phyloP scores from a whole-genome alignment of 75 land plant genomes.

The Cunninghamia lanceolata region DNA sequence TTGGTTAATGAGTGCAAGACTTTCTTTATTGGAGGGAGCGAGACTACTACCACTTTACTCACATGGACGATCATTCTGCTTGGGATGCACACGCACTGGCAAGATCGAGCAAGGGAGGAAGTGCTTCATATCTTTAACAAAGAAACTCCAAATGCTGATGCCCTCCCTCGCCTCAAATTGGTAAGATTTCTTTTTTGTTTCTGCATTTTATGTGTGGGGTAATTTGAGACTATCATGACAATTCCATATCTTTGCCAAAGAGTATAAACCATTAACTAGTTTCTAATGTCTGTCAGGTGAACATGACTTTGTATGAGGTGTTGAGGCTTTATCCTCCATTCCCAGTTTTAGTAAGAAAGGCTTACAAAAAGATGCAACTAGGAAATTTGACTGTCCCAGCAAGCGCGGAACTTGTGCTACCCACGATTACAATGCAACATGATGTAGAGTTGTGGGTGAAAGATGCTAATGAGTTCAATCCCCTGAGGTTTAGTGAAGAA shows the following conservation, averaged over 20 bases:
- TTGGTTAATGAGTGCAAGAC: constrained; percentile 53
- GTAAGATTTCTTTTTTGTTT: neutral
- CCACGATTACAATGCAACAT: constrained; percentile 24
- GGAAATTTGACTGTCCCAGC: constrained; percentile 15
- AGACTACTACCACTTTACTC: constrained; percentile 33
- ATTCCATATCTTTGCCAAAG: too few species aligned
- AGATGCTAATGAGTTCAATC: constrained; percentile 45
- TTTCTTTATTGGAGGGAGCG: constrained; percentile 59
- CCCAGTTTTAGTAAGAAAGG: neutral
- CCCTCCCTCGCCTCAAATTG: neutral
- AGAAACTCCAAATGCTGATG: neutral
- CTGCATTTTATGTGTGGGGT: neutral
- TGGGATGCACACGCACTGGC: constrained; percentile 62
- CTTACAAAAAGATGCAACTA: constrained; percentile 12
- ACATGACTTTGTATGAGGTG: constrained; percentile 43
- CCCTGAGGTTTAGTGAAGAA: constrained; percentile 37
- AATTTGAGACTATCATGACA: too few species aligned
- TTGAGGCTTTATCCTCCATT: constrained; percentile 44
- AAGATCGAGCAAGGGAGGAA: constrained; percentile 52
- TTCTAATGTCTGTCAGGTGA: constrained; percentile 19
- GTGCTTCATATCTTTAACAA: constrained; percentile 31
- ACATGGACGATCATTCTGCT: constrained; percentile 52
- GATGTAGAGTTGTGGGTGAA: constrained; percentile 43
- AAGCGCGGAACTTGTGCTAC: constrained; percentile 16
- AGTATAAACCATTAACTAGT: neutral